These are phyloP conservation scores for Francoa sonchifolia DNA, from an alignment of 441 rosid species.

Conservation along the genomic window DNA sequence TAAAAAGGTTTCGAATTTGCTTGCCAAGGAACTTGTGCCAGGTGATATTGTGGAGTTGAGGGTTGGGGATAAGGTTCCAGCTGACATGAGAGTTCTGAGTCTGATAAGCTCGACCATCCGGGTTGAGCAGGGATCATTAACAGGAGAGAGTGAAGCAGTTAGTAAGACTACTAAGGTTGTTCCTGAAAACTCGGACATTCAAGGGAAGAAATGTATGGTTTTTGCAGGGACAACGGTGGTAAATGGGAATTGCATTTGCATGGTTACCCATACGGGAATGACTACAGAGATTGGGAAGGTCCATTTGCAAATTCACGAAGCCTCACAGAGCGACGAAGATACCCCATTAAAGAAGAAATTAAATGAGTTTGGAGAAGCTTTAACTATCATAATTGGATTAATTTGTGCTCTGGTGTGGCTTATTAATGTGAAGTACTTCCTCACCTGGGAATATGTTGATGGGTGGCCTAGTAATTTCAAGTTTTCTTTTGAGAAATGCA, in stretches of 20 bases:
- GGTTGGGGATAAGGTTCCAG: slow-evolving; percentile 89
- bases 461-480: slow-evolving; percentile 76
- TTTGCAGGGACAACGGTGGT: slow-evolving; percentile 79
- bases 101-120: slow-evolving; percentile 72
- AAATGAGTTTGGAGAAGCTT: slow-evolving; percentile 69
- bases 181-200: slow-evolving; percentile 56
- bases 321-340: slow-evolving; percentile 65
- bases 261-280: slow-evolving; percentile 74
- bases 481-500: slow-evolving; percentile 86
- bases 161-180: slow-evolving; percentile 60
- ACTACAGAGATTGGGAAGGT: slow-evolving; percentile 72
- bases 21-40: slow-evolving; percentile 76
- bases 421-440: slow-evolving; percentile 75
- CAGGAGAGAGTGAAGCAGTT: slow-evolving; percentile 88
- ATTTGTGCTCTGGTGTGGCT: slow-evolving; percentile 72
- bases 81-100: slow-evolving; percentile 67
- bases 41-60: slow-evolving; percentile 78
- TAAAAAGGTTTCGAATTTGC: slow-evolving; percentile 25
- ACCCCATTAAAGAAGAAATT: slow-evolving; percentile 79
- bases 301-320: slow-evolving; percentile 80
- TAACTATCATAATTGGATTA: slow-evolving; percentile 66
- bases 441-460: slow-evolving; percentile 71
- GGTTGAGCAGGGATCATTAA: slow-evolving; percentile 81
- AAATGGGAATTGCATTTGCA: slow-evolving; percentile 63
- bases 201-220: slow-evolving; percentile 76